These are phyloP conservation scores for Leucocoprinus leucothites DNA, from an alignment of 768 basidiomycete genomes.

Conservation along the genomic window DNA sequence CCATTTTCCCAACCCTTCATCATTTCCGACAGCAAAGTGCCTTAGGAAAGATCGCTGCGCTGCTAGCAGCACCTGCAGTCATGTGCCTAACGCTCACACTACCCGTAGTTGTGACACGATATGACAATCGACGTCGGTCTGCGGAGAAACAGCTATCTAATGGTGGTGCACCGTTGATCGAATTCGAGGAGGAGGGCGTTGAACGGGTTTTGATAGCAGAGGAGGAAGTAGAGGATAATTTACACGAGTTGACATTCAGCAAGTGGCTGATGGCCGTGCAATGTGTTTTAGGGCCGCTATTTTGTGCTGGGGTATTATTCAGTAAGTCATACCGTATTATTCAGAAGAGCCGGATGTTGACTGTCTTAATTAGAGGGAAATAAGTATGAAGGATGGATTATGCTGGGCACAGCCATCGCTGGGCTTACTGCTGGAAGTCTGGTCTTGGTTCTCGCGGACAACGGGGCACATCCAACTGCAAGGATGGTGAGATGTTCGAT, in stretches of 20 bases:
- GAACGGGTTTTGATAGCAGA: slow-evolving; percentile 71
- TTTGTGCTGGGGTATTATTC: slow-evolving; percentile 73
- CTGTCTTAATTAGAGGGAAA: slow-evolving; percentile 36
- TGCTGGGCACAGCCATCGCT: slow-evolving; percentile 49
- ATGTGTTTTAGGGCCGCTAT: slow-evolving; percentile 78
- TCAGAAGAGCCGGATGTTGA: neutral
- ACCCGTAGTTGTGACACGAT: slow-evolving; percentile 79
- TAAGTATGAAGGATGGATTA: slow-evolving; percentile 44
- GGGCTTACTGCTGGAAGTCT: slow-evolving; percentile 54
- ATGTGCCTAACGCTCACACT: slow-evolving; percentile 83
- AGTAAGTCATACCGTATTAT: slow-evolving; percentile 44
- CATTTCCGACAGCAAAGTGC: slow-evolving; percentile 68
- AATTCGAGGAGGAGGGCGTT: slow-evolving; percentile 75
- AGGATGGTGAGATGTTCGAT: slow-evolving; percentile 78
- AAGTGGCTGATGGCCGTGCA: slow-evolving; percentile 87
- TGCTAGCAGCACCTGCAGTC: slow-evolving; percentile 87
- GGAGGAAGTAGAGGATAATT: slow-evolving; percentile 66
- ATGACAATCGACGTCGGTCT: slow-evolving; percentile 28
- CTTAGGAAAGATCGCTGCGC: slow-evolving; percentile 64
- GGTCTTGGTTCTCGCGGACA: slow-evolving; percentile 57
- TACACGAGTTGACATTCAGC: slow-evolving; percentile 64
- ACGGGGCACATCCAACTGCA: slow-evolving; percentile 53
- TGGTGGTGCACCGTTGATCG: slow-evolving; percentile 47
- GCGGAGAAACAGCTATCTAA: slow-evolving; percentile 38
- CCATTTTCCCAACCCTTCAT: slow-evolving; percentile 84